Conservation (phyloP, 2,329 filamentous ascomycete genomes). For the Aureobasidium sp. region DNA sequence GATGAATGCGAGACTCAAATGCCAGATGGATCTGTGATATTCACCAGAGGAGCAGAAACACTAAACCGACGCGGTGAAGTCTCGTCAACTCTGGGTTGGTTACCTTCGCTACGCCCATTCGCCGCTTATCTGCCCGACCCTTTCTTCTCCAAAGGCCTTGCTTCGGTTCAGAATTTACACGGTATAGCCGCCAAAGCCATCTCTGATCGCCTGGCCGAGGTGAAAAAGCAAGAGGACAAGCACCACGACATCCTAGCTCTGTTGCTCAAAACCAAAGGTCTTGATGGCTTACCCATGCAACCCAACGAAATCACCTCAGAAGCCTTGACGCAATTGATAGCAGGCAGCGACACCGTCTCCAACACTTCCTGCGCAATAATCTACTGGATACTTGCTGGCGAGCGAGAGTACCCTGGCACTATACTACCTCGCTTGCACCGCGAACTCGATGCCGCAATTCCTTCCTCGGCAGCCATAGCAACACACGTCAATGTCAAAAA, state of each 20-base stretch:
- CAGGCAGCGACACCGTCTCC: slow-evolving; percentile 30
- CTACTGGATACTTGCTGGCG: slow-evolving; percentile 23
- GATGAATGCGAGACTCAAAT: slow-evolving; percentile 20
- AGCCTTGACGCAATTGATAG: slow-evolving; percentile 30
- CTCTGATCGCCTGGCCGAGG: slow-evolving; percentile 22
- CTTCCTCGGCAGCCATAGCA: slow-evolving; percentile 18
- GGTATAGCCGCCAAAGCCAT: slow-evolving; percentile 27
- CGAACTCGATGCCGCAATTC: slow-evolving; percentile 26
- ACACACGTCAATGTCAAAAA: slow-evolving; percentile 23
- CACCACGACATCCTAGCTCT: slow-evolving; percentile 29
- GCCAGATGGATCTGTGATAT: slow-evolving; percentile 20
- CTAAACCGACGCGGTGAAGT: slow-evolving; percentile 23
- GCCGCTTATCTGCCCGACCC: slow-evolving; percentile 23
- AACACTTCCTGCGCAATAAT: slow-evolving; percentile 27
- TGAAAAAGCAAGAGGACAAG: slow-evolving; percentile 9
- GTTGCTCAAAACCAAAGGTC: slow-evolving; percentile 27
- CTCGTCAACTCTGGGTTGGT: slow-evolving; percentile 18
- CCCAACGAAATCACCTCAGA: slow-evolving; percentile 28
- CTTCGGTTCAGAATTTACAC: slow-evolving; percentile 21
- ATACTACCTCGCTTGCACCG: slow-evolving; percentile 23
- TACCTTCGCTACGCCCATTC: slow-evolving; percentile 16
- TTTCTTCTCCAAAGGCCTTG: slow-evolving; percentile 23
- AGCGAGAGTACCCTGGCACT: slow-evolving; percentile 24
- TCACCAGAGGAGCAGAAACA: slow-evolving; percentile 21
- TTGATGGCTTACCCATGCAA: slow-evolving; percentile 26